Evolutionary conservation across 179 eudicot species (phyloP), one percentile per base, ranked within the genome.

Genomic region (Monotropa hypopitys): DNA sequence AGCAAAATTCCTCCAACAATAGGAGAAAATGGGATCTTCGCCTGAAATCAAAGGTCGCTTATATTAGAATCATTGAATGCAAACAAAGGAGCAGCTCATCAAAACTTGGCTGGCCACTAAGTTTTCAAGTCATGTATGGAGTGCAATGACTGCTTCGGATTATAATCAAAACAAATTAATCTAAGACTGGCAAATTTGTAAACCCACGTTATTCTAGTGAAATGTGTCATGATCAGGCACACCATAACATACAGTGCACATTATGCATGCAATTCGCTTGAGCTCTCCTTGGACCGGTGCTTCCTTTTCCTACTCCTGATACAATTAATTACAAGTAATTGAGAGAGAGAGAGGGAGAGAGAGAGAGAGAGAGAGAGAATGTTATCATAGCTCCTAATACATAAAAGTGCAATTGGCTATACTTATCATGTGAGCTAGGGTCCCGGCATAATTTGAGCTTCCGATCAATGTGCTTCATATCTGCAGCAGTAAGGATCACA

Each of bases 361-460:
- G 11, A n/a, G 46, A 38, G 53, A 18, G 33, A 11, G 61, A 68
- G 43, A 61, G 47, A 33, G 11, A n/a, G 46, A 59, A 28, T 35
- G 15, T 18, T 54, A 20, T 43, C 21, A 54, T 38, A 43, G 43
- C 26, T 16, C 38, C 70, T n/a, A 42, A 18, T 57, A 40, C 6
- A 45, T 15, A 16, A 32, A 32, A 57, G 65, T 78, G 9, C 23
- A n/a, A 62, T 56, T 1, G 77, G 63, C 68, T 65, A 68, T 94
- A 95, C 97, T 93, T 96, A 79, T 94, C 97, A 77, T 90, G 97
- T 77, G 97, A 92, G 77, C 91, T 85, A 40, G 88, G 85, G 45
- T 95, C 97, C 79, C 85, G 88, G 80, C 97, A 95, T 23, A 90
- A 91, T 82, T 89, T 92, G 69, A 94, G 92, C 83, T 94, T 95